phyloP scores from a whole-genome alignment of 306 rosid genomes.

The Rubus idaeus region DNA sequence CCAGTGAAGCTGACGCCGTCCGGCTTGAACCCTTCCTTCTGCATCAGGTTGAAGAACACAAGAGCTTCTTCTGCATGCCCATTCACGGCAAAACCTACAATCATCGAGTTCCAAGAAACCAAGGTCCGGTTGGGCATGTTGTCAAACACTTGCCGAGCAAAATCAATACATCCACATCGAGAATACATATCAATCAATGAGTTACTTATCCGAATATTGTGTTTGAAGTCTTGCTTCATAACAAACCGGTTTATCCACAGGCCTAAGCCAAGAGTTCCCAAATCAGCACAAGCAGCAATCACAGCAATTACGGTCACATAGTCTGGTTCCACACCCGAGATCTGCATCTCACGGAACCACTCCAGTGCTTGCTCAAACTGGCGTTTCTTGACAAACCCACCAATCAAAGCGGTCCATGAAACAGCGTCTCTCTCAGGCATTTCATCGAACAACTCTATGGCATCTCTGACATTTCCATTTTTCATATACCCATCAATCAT shows the following conservation, averaged over 20 bases:
- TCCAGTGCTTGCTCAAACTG: slow-evolving; percentile 61
- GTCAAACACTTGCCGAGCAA: slow-evolving; percentile 68
- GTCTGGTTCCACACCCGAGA: slow-evolving; percentile 62
- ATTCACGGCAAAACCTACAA: slow-evolving; percentile 76
- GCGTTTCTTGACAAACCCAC: slow-evolving; percentile 70
- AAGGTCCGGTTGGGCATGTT: slow-evolving; percentile 47
- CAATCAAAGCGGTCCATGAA: slow-evolving; percentile 83
- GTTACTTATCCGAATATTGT: slow-evolving; percentile 56
- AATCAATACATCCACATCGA: slow-evolving; percentile 72
- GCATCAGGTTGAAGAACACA: slow-evolving; percentile 56
- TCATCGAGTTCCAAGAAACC: slow-evolving; percentile 89
- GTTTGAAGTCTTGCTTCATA: slow-evolving; percentile 40
- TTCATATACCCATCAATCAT: slow-evolving; percentile 73
- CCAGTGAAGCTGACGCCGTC: slow-evolving; percentile 83
- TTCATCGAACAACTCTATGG: slow-evolving; percentile 64
- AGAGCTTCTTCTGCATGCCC: slow-evolving; percentile 75
- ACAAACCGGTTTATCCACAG: slow-evolving; percentile 67
- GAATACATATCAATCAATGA: slow-evolving; percentile 83
- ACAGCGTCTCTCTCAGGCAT: slow-evolving; percentile 68
- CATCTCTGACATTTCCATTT: slow-evolving; percentile 51
- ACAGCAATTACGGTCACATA: slow-evolving; percentile 78
- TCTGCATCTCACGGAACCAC: slow-evolving; percentile 74
- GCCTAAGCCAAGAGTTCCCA: slow-evolving; percentile 74
- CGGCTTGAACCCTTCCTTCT: slow-evolving; percentile 66
- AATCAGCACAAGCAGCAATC: slow-evolving; percentile 77